Evolutionary conservation across 345 rosid genomes (phyloP).

Genomic region (Trapa bicornis): DNA sequence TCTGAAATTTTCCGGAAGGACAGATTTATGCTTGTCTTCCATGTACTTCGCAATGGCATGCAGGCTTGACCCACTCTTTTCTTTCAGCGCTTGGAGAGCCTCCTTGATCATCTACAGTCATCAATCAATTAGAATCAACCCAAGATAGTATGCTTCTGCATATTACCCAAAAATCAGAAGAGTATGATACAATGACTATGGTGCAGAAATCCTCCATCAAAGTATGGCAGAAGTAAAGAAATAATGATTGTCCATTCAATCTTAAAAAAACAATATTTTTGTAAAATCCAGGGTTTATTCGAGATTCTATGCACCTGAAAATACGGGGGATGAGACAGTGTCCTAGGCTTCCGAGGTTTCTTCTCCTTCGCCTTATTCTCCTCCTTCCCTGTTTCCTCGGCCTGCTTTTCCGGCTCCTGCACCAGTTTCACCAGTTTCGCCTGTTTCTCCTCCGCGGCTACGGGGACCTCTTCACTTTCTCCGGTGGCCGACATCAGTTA

Average conservation of each 20-base stretch:
- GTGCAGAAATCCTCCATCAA: no score
- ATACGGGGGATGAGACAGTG: conserved; percentile 64
- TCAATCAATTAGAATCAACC: not conserved
- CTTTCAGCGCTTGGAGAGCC: conserved; percentile 47
- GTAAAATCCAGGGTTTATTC: no score
- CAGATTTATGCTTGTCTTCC: conserved; percentile 64
- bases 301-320: conserved; percentile 32
- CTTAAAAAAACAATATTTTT: no score
- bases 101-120: conserved; percentile 61
- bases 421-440: not conserved
- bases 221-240: no score
- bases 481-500: no score
- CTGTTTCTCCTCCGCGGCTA: not conserved
- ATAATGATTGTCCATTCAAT: not conserved
- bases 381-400: conserved; percentile 1
- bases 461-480: conserved; percentile 18
- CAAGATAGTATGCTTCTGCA: not conserved
- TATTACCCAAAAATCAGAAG: no score
- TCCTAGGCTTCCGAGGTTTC: conserved; percentile 29
- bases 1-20: conserved; percentile 53
- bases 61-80: conserved; percentile 74
- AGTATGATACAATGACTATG: no score
- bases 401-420: conserved; percentile 10
- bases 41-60: conserved; percentile 71
- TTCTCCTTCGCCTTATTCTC: conserved; percentile 23